Evolutionary conservation across 1,284 basidiomycete genomes (phyloP).

Genomic region (Boletus mariae): DNA sequence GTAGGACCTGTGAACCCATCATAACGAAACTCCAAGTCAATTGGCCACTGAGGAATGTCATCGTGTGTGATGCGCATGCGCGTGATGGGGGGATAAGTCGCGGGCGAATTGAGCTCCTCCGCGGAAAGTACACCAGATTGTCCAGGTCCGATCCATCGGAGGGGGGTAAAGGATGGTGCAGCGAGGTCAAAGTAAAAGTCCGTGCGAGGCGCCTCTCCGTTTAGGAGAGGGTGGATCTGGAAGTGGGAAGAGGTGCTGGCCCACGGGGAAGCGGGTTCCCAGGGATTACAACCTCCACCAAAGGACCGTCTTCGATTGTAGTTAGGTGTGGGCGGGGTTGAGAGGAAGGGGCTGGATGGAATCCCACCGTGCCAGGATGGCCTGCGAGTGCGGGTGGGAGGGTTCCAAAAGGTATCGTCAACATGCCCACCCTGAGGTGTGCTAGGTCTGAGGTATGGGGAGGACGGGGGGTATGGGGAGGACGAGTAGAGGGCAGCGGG

Average conservation of each 20-base stretch:
- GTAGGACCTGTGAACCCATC: conserved; percentile 13
- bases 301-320: conserved; percentile 43
- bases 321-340: conserved; percentile 14
- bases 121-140: conserved; percentile 36
- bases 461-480: conserved; percentile 27
- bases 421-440: conserved; percentile 20
- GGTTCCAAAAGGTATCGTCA: conserved; percentile 20
- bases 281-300: conserved; percentile 23
- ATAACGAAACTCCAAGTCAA: conserved; percentile 46
- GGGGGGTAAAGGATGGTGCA: conserved; percentile 42
- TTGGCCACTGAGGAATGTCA: conserved; percentile 56
- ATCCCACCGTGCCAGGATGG: conserved; percentile 39
- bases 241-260: conserved; percentile 33
- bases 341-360: conserved; percentile 24
- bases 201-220: conserved; percentile 46
- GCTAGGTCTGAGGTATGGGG: conserved; percentile 24
- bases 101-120: conserved; percentile 48
- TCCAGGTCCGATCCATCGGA: conserved; percentile 37
- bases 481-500: conserved; percentile 34
- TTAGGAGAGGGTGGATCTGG: conserved; percentile 54
- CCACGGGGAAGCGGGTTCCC: conserved; percentile 26
- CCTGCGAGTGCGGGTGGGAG: conserved; percentile 32
- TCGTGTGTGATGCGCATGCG: conserved; percentile 57
- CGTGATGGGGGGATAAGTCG: conserved; percentile 55
- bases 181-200: conserved; percentile 58